A percentile compares a stretch with the other conserved stretches of the same genome.
These are phyloP conservation scores for Wakefieldia striispora DNA, from an alignment of 768 basidiomycete genomes.

Conservation along the genomic window DNA sequence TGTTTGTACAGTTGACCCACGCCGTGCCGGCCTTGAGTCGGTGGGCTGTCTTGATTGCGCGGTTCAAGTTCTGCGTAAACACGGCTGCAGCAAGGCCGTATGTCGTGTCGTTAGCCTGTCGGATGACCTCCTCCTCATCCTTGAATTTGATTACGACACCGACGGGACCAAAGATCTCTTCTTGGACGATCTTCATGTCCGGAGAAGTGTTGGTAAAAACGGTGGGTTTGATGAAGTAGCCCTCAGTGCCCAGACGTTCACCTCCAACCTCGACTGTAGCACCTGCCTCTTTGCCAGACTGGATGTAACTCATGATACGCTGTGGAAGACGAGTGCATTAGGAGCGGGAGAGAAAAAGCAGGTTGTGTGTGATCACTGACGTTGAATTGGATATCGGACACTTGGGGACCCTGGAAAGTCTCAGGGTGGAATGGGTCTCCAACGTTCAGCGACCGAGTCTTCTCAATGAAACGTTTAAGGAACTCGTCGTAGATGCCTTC, in stretches of 20 bases:
- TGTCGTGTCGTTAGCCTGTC: conserved; percentile 78
- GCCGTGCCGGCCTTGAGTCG: conserved; percentile 77
- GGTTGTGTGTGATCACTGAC: conserved; percentile 36
- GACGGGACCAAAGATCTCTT: conserved; percentile 83
- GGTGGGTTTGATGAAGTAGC: conserved; percentile 75
- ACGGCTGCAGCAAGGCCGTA: conserved; percentile 90
- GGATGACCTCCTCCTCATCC: conserved; percentile 61
- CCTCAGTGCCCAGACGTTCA: conserved; percentile 51
- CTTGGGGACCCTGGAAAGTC: conserved; percentile 75
- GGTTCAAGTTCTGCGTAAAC: conserved; percentile 76
- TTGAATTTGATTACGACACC: conserved; percentile 76
- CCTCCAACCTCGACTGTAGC: conserved; percentile 69
- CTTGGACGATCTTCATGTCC: conserved; percentile 72
- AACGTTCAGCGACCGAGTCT: conserved; percentile 54
- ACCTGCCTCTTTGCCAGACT: conserved; percentile 69
- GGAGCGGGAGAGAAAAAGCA: neutral
- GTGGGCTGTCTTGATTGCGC: conserved; percentile 72
- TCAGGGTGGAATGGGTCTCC: conserved; percentile 67
- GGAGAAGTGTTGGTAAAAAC: conserved; percentile 65
- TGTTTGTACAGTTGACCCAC: conserved; percentile 51
- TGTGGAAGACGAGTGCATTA: conserved; percentile 24
- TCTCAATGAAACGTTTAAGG: conserved; percentile 53
- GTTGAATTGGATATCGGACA: conserved; percentile 71
- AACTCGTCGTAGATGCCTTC: conserved; percentile 78
- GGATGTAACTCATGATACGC: conserved; percentile 78